Evolutionary conservation across 306 rosid species (phyloP), one percentile per base, ranked within the genome.

Genomic region (Psophocarpus tetragonolobus): DNA sequence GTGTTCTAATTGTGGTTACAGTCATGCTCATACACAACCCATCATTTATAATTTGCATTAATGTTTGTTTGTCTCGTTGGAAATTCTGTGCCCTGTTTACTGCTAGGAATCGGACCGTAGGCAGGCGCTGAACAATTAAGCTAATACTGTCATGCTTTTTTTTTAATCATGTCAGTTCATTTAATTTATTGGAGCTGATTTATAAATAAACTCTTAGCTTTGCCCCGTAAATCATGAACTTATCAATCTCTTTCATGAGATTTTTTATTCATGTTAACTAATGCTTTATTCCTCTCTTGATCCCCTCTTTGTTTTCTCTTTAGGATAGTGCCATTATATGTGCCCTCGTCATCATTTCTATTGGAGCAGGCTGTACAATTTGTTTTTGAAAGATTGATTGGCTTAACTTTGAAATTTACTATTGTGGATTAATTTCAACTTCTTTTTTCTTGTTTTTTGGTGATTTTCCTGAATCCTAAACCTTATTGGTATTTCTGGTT

Each of bases 391-490:
- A 68, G 83, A 30, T 27, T 57, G 57, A 33, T 8, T 50, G 53
- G 64, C 58, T 61, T 68, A 23, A 13, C 35, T 72, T 77, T 42
- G 61, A 82, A 45, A 63, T 41, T 54, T 78, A 21, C 41, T 14
- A 30, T 51, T 69, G 81, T 20, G n/a, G 33, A 77, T 45, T 36
- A 70, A 69, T 39, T 38, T 50, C 61, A 27, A 38, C n/a, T 17
- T n/a, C n/a, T 3, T 51, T 33, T 65, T 17, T 38, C 38, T 42
- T 44, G 71, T 41, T 70, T 35, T 67, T 29, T 66, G 50, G 64
- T 32, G 66, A 62, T 68, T 68, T 68, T 67, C 58, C 51, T 10
- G 56, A 68, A 56, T 63, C 74, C 9, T 41, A 42, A 74, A 53
- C 47, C 61, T 33, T 54, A 5, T 44, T 74, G 60, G 2, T 50